Percentiles rank a stretch among this genome's conserved stretches.
These are phyloP conservation scores for Phytophthora cajani DNA, from an alignment of 352 stramenopile genomes.

Conservation along the genomic window DNA sequence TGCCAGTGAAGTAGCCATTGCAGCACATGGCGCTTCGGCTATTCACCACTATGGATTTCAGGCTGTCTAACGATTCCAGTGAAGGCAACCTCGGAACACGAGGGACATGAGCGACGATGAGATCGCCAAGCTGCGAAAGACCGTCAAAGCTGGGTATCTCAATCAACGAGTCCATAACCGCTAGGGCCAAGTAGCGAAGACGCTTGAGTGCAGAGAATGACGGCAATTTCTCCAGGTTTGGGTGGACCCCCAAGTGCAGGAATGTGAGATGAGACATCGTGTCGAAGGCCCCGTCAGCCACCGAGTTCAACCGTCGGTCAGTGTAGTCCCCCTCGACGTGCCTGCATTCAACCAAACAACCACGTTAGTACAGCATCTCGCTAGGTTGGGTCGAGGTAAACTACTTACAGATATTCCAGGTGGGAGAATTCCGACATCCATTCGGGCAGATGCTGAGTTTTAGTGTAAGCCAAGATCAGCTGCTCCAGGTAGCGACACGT, in stretches of 20 bases:
- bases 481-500: slow-evolving; percentile 44
- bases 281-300: slow-evolving; percentile 29
- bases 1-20: slow-evolving; percentile 39
- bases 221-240: slow-evolving; percentile 29
- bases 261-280: slow-evolving; percentile 42
- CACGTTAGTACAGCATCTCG: neutral
- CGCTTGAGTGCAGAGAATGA: slow-evolving; percentile 34
- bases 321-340: slow-evolving; percentile 42
- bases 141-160: slow-evolving; percentile 40
- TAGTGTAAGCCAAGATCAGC: slow-evolving; percentile 50
- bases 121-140: slow-evolving; percentile 13
- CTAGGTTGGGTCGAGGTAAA: neutral
- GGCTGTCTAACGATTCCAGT: slow-evolving; percentile 13
- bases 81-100: slow-evolving; percentile 27
- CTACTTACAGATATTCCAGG: slow-evolving; percentile 50
- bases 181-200: slow-evolving; percentile 35
- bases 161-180: slow-evolving; percentile 15
- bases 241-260: slow-evolving; percentile 36
- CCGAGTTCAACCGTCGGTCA: slow-evolving; percentile 21
- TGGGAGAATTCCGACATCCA: slow-evolving; percentile 41
- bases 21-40: slow-evolving; percentile 40
- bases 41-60: slow-evolving; percentile 28
- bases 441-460: slow-evolving; percentile 34
- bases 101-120: slow-evolving; percentile 30
- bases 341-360: neutral